These are phyloP conservation scores for Sporothrix brasiliensis DNA, from an alignment of 2,329 filamentous ascomycete genomes.

Conservation along the genomic window DNA sequence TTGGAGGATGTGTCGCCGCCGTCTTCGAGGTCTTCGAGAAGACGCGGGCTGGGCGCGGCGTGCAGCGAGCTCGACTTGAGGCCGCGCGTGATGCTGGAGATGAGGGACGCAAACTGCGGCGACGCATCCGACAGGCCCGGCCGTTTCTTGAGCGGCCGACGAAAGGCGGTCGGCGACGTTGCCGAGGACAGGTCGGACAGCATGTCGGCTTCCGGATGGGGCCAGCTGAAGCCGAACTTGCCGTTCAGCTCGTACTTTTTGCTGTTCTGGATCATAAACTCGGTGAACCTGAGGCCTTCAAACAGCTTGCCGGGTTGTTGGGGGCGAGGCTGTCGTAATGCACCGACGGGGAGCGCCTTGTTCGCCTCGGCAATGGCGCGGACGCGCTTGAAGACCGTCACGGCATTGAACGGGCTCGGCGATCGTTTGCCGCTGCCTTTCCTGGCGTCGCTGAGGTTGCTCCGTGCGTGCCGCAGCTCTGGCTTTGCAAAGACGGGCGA, in stretches of 20 bases:
- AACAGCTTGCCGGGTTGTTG: slow-evolving; percentile 53
- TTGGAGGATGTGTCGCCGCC: slow-evolving; percentile 32
- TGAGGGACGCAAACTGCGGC: slow-evolving; percentile 40
- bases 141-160: slow-evolving; percentile 33
- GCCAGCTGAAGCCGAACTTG: slow-evolving; percentile 53
- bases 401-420: slow-evolving; percentile 60
- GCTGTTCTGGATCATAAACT: slow-evolving; percentile 56
- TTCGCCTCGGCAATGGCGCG: slow-evolving; percentile 42
- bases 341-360: neutral
- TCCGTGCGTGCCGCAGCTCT: slow-evolving; percentile 61
- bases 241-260: slow-evolving; percentile 63
- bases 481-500: slow-evolving; percentile 59
- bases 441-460: slow-evolving; percentile 49
- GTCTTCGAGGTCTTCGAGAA: slow-evolving; percentile 29
- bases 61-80: slow-evolving; percentile 44
- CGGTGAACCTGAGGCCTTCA: slow-evolving; percentile 58
- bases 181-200: slow-evolving; percentile 30
- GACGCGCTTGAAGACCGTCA: slow-evolving; percentile 62
- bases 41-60: slow-evolving; percentile 40
- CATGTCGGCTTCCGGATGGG: slow-evolving; percentile 38
- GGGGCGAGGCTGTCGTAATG: slow-evolving; percentile 31
- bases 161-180: slow-evolving; percentile 36
- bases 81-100: slow-evolving; percentile 45
- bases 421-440: slow-evolving; percentile 51
- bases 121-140: slow-evolving; percentile 33